phyloP scores from a whole-genome alignment of 2,329 filamentous ascomycete species.

The Chrysoporthe deuterocubensis region DNA sequence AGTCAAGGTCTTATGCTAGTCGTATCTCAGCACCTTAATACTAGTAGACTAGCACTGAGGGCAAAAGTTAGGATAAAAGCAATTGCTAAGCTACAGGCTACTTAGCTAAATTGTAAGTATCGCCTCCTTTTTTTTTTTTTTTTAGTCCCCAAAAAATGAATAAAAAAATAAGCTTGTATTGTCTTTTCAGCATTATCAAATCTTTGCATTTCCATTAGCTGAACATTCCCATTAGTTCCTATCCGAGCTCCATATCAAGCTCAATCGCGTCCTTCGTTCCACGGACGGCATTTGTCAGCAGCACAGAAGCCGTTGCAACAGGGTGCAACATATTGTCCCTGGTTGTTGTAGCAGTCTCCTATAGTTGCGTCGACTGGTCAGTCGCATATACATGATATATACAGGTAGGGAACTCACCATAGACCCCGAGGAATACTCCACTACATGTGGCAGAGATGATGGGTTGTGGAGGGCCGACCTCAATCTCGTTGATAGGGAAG shows the following conservation, averaged over 20 bases:
- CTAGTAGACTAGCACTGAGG: too few species aligned
- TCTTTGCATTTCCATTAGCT: background rate
- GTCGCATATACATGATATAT: background rate
- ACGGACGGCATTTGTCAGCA: slow-evolving; percentile 22
- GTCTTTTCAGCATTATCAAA: background rate
- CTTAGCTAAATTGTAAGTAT: background rate
- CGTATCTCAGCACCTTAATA: too few species aligned
- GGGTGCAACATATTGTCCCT: slow-evolving; percentile 3
- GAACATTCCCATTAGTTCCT: too few species aligned
- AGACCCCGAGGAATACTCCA: slow-evolving; percentile 16
- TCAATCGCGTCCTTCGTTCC: background rate
- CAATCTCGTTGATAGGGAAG: slow-evolving; percentile 24
- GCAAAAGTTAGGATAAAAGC: too few species aligned
- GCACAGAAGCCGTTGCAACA: slow-evolving; percentile 29
- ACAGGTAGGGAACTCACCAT: slow-evolving; percentile 3
- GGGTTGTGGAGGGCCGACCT: slow-evolving; percentile 18
- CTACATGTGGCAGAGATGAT: slow-evolving; percentile 23
- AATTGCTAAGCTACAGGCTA: too few species aligned
- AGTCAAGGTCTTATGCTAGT: too few species aligned
- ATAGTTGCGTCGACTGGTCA: background rate
- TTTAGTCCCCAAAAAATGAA: background rate
- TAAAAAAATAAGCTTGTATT: background rate
- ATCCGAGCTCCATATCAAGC: too few species aligned
- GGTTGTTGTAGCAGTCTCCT: slow-evolving; percentile 17
- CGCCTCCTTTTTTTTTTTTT: too few species aligned